phyloP scores from a whole-genome alignment of 257 asterid genomes.

The Solanum pimpinellifolium region DNA sequence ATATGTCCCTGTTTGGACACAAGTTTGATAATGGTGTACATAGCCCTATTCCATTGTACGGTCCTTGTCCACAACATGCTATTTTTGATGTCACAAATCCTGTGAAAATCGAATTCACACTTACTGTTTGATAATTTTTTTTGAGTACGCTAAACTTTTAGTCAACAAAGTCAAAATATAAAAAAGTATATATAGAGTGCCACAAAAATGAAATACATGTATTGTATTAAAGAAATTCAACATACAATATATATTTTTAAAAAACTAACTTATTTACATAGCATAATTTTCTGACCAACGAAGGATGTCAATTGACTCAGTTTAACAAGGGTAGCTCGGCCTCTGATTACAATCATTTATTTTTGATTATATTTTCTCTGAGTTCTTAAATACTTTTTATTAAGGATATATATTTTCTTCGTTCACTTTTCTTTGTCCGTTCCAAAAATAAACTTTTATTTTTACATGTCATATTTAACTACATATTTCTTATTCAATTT shows the following conservation, averaged over 20 bases:
- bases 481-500: too few species aligned
- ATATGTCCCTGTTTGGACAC: conserved; percentile 64
- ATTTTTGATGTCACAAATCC: conserved; percentile 67
- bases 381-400: neutral
- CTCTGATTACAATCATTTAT: neutral
- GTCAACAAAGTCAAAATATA: neutral
- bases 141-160: neutral
- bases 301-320: neutral
- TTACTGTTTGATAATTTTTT: too few species aligned
- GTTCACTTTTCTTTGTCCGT: neutral
- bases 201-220: neutral
- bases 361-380: neutral
- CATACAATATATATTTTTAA: neutral
- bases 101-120: neutral
- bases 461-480: neutral
- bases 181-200: neutral
- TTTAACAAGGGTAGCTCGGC: neutral
- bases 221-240: neutral
- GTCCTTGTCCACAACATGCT: conserved; percentile 89
- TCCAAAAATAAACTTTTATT: too few species aligned
- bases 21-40: conserved; percentile 58
- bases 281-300: neutral
- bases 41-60: conserved; percentile 64
- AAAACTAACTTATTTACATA: neutral
- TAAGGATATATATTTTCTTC: neutral